Conservation (phyloP, 495 filamentous ascomycete genomes). For the Talaromyces wortmannii region DNA sequence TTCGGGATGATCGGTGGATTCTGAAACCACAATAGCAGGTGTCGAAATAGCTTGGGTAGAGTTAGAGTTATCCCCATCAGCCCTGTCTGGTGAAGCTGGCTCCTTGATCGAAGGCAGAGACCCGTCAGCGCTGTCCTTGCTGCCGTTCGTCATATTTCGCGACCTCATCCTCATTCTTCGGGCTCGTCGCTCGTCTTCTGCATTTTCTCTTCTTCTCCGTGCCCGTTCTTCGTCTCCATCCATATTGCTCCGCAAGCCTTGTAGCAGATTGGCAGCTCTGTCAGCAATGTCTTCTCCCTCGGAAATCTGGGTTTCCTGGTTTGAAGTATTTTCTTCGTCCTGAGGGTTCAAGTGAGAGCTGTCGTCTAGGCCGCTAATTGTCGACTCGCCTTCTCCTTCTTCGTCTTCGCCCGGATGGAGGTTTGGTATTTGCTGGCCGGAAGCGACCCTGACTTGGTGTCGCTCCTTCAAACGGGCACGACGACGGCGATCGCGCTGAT, state of each 20-base stretch:
- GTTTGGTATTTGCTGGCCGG: conserved; percentile 77
- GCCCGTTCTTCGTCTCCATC: conserved; percentile 49
- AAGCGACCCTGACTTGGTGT: conserved; percentile 88
- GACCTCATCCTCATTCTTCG: conserved; percentile 48
- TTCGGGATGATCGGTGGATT: conserved; percentile 17
- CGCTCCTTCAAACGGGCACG: conserved; percentile 81
- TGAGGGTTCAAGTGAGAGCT: conserved; percentile 16
- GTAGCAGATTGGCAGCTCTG: conserved; percentile 73
- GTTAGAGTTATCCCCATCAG: conserved; percentile 19
- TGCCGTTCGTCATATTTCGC: conserved; percentile 40
- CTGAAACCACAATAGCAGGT: conserved; percentile 34
- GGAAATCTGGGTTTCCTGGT: conserved; percentile 26
- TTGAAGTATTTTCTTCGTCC: background rate
- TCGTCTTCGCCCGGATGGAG: conserved; percentile 32
- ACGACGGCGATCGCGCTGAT: conserved; percentile 80
- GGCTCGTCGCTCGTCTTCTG: conserved; percentile 61
- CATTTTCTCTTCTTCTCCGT: conserved; percentile 57
- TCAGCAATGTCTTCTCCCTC: conserved; percentile 73
- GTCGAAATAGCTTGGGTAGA: conserved; percentile 10
- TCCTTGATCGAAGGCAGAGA: conserved; percentile 20
- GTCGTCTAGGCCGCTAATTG: conserved; percentile 20
- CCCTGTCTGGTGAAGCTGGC: conserved; percentile 19
- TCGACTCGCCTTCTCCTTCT: conserved; percentile 14
- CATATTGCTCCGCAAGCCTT: conserved; percentile 63
- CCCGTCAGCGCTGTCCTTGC: conserved; percentile 40